A percentile compares a stretch with the other conserved stretches of the same genome.
These are phyloP conservation scores for Waitea zeae DNA, from an alignment of 1,284 basidiomycete species.

Conservation along the genomic window DNA sequence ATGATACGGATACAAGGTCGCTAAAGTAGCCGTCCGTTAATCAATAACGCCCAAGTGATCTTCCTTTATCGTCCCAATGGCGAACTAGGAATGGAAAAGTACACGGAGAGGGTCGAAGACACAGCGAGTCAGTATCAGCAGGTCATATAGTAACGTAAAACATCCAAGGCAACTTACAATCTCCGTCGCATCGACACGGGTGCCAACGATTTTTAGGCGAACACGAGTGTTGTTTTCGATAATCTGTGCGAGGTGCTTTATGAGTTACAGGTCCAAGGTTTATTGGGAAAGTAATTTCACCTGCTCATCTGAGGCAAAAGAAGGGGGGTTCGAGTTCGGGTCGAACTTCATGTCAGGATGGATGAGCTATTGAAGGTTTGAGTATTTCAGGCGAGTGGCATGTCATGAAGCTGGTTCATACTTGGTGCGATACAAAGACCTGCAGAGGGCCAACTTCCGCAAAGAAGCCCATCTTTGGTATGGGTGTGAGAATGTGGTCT, in stretches of 20 bases:
- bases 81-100: constrained; percentile 40
- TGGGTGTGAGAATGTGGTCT: constrained; percentile 1
- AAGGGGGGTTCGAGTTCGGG: constrained; percentile 84
- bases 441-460: constrained; percentile 88
- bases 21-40: too few species aligned
- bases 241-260: constrained; percentile 25
- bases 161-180: constrained; percentile 75
- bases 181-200: constrained; percentile 92
- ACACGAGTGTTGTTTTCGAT: constrained; percentile 91
- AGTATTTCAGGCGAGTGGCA: constrained; percentile 7
- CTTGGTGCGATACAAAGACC: constrained; percentile 90
- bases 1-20: too few species aligned
- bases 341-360: constrained; percentile 89
- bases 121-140: too few species aligned
- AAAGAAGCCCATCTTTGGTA: constrained; percentile 86
- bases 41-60: constrained; percentile 83
- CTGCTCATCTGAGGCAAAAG: constrained; percentile 81
- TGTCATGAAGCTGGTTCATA: constrained; percentile 27
- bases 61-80: constrained; percentile 89
- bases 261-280: constrained; percentile 3
- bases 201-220: constrained; percentile 91
- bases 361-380: constrained; percentile 44
- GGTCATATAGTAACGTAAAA: constrained; percentile 1
- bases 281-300: constrained; percentile 17
- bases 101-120: not conserved